Conservation (phyloP, 176 grass and related monocot species). For the Lolium multiflorum region DNA sequence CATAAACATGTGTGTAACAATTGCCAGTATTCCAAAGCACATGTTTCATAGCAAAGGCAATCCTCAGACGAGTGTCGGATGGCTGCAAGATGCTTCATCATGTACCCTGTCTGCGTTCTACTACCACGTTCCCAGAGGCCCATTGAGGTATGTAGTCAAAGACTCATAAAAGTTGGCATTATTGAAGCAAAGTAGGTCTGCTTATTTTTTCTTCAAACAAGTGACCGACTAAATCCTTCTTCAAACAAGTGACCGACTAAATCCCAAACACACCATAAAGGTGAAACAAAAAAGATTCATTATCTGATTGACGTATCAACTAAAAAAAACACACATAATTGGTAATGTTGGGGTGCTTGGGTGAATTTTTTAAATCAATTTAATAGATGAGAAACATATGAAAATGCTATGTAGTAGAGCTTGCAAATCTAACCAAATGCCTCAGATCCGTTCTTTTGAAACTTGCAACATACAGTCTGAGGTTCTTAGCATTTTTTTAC, state of each 20-base stretch:
- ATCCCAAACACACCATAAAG: background rate
- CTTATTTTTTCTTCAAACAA: background rate
- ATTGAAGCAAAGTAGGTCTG: conserved; percentile 12
- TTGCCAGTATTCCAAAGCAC: background rate
- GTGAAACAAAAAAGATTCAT: background rate
- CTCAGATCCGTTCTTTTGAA: background rate
- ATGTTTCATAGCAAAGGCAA: background rate
- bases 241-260: background rate
- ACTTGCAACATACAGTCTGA: background rate
- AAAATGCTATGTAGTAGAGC: background rate
- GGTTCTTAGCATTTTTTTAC: conserved; percentile 22
- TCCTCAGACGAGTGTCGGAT: background rate
- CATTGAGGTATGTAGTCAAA: conserved; percentile 8
- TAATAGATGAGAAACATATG: conserved; percentile 1
- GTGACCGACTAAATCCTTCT: background rate
- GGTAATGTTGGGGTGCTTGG: background rate
- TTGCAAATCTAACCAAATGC: conserved; percentile 15
- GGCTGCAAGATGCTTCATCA: background rate
- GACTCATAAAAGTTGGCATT: background rate
- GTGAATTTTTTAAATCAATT: background rate
- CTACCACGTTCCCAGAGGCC: background rate
- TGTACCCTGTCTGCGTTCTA: conserved; percentile 3
- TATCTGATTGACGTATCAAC: background rate
- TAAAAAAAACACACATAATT: conserved; percentile 1
- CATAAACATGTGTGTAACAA: too few species aligned